A percentile compares a stretch with the other conserved stretches of the same genome.
phyloP scores from a whole-genome alignment of 129 eudicot genomes.

The Artemisia argyi region DNA sequence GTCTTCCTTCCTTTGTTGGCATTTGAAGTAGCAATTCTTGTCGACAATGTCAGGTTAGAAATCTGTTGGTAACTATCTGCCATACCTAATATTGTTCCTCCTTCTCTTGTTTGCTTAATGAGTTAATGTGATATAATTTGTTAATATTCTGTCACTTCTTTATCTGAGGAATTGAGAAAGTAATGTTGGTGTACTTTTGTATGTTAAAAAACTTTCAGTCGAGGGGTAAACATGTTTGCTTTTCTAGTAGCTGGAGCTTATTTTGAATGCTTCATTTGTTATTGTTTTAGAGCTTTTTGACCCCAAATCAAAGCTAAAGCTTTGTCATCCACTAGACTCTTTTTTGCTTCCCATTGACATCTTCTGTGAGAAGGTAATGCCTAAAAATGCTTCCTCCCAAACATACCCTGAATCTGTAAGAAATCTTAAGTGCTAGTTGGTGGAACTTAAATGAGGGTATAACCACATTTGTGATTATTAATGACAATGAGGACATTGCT shows the following conservation, averaged over 20 bases:
- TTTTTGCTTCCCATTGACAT: no score
- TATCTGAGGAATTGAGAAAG: not conserved
- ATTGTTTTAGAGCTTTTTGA: not conserved
- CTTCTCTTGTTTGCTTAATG: not conserved
- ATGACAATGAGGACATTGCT: not conserved
- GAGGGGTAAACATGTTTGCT: no score
- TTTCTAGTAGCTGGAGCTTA: no score
- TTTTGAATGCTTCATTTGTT: no score
- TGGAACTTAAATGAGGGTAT: not conserved
- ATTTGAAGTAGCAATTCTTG: slow-evolving; percentile 67
- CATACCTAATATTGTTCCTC: not conserved
- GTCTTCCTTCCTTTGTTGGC: slow-evolving; percentile 86
- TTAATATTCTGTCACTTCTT: not conserved
- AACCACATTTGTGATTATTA: not conserved
- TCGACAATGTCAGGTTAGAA: slow-evolving; percentile 78
- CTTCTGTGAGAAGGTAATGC: not conserved
- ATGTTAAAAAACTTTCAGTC: no score
- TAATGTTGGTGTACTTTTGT: no score
- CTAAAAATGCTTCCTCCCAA: not conserved
- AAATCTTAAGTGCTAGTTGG: not conserved
- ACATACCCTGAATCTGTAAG: not conserved
- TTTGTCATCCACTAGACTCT: not conserved
- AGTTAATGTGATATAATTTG: no score
- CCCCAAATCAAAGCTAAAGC: not conserved
- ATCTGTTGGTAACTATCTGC: not conserved